Base-by-base conservation (phyloP, 139 green algal genomes). In the Limnomonas spitsbergensis region DNA sequence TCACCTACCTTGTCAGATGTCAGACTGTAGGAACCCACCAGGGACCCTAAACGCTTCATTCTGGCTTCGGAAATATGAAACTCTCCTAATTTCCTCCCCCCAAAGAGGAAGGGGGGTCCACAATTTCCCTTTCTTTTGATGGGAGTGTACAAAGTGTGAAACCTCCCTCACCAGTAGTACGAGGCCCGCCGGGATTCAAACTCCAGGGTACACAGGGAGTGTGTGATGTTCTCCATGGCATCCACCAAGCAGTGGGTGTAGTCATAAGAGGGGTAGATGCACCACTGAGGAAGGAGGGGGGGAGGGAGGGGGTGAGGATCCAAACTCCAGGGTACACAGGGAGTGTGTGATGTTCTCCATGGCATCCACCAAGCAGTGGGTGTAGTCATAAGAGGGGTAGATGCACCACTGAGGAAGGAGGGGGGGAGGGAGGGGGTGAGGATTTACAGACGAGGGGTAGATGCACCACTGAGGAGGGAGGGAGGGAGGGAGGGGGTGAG, bases 361-460 rank as follows among this genome's bases (percentile, higher is more conserved):
- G 0, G 90, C 82, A 85, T 99, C 96, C 78, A 89, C 94, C 34
- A 99, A 69, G 89, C 95, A 99, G 89, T 99, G 96, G 1, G 96
- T 99, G 93, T 94, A 99, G 91, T 99, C 96, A 80, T 99, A 99
- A 26, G 91, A 97, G 32, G 96, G 96, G 87, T 99, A 99, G 83
- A 99, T 97, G 89, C 94, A 98, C 94, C 94, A 98, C 47, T 88
- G 88, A 82, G n/a, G n/a, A n/a, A n/a, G n/a, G n/a, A n/a, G n/a
- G n/a, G n/a, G n/a, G n/a, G n/a, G n/a, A n/a, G n/a, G n/a, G n/a
- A n/a, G n/a, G n/a, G n/a, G n/a, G n/a, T n/a, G n/a, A n/a, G n/a
- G 88, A 86, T 88, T 98, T 94, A 86, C 96, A 80, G 99, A 99
- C 26, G 91, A 97, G 32, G 96, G 96, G 87, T 99, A 99, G 83